phyloP scores from a whole-genome alignment of 2,329 filamentous ascomycete genomes.

The Pyrenochaeta sp. region DNA sequence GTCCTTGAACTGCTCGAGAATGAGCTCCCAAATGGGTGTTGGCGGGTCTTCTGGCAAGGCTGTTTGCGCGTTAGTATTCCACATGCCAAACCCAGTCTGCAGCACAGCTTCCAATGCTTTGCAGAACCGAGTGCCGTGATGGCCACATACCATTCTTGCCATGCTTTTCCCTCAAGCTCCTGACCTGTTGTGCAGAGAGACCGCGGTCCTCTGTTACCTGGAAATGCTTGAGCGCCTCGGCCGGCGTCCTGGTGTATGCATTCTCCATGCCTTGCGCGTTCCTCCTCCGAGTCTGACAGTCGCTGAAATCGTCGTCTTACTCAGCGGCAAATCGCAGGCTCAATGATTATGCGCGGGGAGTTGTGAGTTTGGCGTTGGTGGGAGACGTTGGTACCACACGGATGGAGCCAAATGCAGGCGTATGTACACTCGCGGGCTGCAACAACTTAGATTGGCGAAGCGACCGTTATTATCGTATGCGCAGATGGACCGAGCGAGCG shows the following conservation, averaged over 20 bases:
- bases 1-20: constrained; percentile 99
- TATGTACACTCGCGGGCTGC: too few species aligned
- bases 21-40: constrained; percentile 93
- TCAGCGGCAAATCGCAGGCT: too few species aligned
- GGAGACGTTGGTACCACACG: too few species aligned
- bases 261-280: constrained; percentile 57
- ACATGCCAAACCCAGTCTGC: too few species aligned
- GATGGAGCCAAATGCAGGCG: too few species aligned
- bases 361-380: too few species aligned
- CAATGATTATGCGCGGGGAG: too few species aligned
- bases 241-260: constrained; percentile 58
- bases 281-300: constrained; percentile 9
- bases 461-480: too few species aligned
- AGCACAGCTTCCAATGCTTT: background rate
- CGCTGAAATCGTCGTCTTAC: background rate
- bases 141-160: constrained; percentile 64
- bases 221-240: constrained; percentile 61
- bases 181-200: constrained; percentile 58
- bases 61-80: constrained; percentile 48
- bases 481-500: too few species aligned
- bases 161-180: constrained; percentile 55
- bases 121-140: background rate
- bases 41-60: constrained; percentile 88
- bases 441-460: too few species aligned
- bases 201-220: constrained; percentile 59